phyloP scores from a whole-genome alignment of 2,329 filamentous ascomycete species.

The Cytospora leucostoma region DNA sequence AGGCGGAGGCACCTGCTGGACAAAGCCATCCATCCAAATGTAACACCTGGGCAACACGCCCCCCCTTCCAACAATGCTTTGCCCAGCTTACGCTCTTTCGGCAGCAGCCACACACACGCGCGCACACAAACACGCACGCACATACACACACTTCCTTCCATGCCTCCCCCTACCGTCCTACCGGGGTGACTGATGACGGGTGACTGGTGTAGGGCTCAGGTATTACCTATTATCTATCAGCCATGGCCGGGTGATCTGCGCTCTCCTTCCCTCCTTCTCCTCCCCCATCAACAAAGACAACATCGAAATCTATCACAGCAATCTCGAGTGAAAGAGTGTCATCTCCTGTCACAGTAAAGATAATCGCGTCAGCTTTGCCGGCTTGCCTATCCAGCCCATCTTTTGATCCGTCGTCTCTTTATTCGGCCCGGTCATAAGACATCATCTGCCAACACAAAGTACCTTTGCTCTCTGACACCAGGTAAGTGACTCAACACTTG shows the following conservation, averaged over 20 bases:
- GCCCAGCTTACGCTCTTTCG: neutral
- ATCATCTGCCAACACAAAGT: constrained; percentile 31
- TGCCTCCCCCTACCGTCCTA: constrained; percentile 7
- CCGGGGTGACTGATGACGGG: constrained; percentile 6
- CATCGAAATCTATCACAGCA: constrained; percentile 43
- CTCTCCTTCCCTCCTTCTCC: constrained; percentile 40
- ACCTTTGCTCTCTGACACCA: constrained; percentile 38
- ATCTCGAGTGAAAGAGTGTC: constrained; percentile 53
- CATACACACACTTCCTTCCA: constrained; percentile 9
- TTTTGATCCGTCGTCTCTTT: constrained; percentile 37
- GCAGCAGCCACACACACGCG: neutral
- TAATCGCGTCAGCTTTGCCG: constrained; percentile 58
- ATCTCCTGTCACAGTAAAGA: constrained; percentile 61
- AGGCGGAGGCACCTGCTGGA: constrained; percentile 2
- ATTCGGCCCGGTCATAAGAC: constrained; percentile 35
- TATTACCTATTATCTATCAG: constrained; percentile 23
- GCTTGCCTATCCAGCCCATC: constrained; percentile 36
- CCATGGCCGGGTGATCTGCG: constrained; percentile 30
- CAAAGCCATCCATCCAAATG: constrained; percentile 14
- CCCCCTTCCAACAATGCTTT: constrained; percentile 4
- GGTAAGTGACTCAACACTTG: constrained; percentile 40
- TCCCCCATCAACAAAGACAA: constrained; percentile 53
- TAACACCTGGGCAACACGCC: neutral
- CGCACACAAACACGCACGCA: neutral
- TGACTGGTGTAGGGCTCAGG: constrained; percentile 6